Base-by-base conservation (phyloP, 1,284 basidiomycete species). In the Spongiforma sp. region DNA sequence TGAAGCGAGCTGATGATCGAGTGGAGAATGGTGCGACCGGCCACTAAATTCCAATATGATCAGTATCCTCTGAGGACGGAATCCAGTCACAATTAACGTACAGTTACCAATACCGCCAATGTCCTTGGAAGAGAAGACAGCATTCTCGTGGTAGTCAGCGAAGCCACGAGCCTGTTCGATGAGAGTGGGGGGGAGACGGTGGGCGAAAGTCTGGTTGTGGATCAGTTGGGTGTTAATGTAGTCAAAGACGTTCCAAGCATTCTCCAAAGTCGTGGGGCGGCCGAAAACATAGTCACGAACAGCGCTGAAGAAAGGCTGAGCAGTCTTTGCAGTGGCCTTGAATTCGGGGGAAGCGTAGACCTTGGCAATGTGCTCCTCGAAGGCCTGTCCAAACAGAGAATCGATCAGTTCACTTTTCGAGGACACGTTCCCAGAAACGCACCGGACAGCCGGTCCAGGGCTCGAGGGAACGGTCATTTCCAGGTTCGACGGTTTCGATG, bases 391-490 rank as follows among this genome's bases (percentile, higher is more conserved):
- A 65, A 65, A 52, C 60, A 54, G 64, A 33, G 33, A 54, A 58
- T 33, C 41, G 59, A 70, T 78, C 61, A 73, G 60, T 62, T 21
- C 28, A 60, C 34, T 17, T 61, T 14, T 48, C 17, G n/a, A 50
- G 24, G 37, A 32, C 36, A 50, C 53, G 28, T 53, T 58, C 34
- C 37, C 63, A 34, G 28, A 53, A 56, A 50, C 26, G 41, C 55
- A 91, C 90, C 8, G 89, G 90, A 79, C 93, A 95, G 71, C 87
- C 82, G 21, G 92, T 94, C 91, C 91, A 96, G 65, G 89, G 88
- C 77, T 96, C 93, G 69, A 96, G 82, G 39, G 91, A 91, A 69
- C 91, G 86, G 73, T 93, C 92, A 69, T 94, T 93, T 50, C 83
- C 85, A 33, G 93, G 91, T 74, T 94, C 91, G 55, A 95, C 88